Conservation (phyloP, 192 early-diverging fungal species). For the Rhizophagus sp. region DNA sequence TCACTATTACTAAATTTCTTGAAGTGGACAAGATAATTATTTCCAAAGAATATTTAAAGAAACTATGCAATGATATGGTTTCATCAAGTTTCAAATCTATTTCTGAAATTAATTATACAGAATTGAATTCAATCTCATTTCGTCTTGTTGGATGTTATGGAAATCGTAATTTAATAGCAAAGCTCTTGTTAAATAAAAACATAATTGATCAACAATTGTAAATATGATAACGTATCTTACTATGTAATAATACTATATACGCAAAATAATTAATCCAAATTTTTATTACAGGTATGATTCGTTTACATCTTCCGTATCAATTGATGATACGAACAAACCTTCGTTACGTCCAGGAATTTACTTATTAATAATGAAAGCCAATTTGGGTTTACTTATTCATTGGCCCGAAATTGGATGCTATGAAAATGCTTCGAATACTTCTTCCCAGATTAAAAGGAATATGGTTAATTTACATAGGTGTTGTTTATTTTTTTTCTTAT, state of each 20-base stretch:
- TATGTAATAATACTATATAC: too few species aligned
- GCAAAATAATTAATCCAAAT: background rate
- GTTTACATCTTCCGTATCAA: background rate
- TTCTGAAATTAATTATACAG: constrained; percentile 16
- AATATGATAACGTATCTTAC: background rate
- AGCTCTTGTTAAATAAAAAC: constrained; percentile 10
- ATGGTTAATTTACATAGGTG: constrained; percentile 32
- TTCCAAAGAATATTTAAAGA: background rate
- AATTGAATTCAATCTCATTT: background rate
- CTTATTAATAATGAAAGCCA: background rate
- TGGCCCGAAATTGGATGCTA: constrained; percentile 31
- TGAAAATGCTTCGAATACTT: constrained; percentile 5
- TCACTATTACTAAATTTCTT: background rate
- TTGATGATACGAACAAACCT: background rate
- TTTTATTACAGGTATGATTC: background rate
- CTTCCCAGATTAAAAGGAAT: constrained; percentile 26
- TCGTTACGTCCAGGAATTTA: constrained; percentile 3
- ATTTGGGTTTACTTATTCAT: constrained; percentile 17
- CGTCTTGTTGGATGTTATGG: constrained; percentile 25
- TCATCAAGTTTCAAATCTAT: constrained; percentile 20
- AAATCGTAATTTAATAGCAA: constrained; percentile 20
- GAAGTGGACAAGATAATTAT: constrained; percentile 31
- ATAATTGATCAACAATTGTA: constrained; percentile 13
- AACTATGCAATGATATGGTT: constrained; percentile 26
- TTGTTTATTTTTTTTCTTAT: too few species aligned